Evolutionary conservation across 352 stramenopile genomes (phyloP).

Genomic region (Nothophytophthora sp.): DNA sequence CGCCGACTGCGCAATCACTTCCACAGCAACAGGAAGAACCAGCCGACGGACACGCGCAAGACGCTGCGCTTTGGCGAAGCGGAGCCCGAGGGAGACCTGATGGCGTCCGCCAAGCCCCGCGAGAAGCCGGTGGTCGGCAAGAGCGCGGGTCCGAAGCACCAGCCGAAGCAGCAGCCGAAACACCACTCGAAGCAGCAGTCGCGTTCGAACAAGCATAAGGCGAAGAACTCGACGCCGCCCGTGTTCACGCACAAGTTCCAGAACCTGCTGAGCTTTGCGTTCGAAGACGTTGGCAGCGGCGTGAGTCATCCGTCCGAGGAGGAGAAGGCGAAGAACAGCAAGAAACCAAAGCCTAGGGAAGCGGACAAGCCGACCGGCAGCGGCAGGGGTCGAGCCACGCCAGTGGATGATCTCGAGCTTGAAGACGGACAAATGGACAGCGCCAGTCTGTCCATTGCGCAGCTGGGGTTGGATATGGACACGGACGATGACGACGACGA

Average conservation of each 20-base stretch:
- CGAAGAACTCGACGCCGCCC: conserved; percentile 18
- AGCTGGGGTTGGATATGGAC: conserved; percentile 42
- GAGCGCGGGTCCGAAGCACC: conserved; percentile 4
- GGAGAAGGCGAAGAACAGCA: conserved; percentile 2
- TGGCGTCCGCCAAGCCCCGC: conserved; percentile 1
- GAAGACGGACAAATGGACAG: conserved; percentile 19
- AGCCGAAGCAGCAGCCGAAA: conserved; percentile 18
- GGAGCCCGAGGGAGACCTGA: too few species aligned
- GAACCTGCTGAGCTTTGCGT: conserved; percentile 77
- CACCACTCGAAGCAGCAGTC: conserved; percentile 5
- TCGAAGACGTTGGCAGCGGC: conserved; percentile 37
- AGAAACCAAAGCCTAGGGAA: too few species aligned
- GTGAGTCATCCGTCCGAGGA: neutral
- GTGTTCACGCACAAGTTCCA: conserved; percentile 88
- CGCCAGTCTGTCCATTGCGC: conserved; percentile 40
- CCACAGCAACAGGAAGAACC: too few species aligned
- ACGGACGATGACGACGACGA: conserved; percentile 26
- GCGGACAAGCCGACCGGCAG: neutral
- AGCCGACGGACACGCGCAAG: conserved; percentile 39
- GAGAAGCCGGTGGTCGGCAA: neutral
- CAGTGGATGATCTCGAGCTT: conserved; percentile 30
- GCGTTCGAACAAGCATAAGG: neutral
- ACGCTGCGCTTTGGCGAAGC: too few species aligned
- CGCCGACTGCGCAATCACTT: conserved; percentile 57
- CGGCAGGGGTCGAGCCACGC: too few species aligned